These are phyloP conservation scores for Polytrichum formosum DNA, from an alignment of 225 moss, liverwort and hornwort species.

Conservation along the genomic window DNA sequence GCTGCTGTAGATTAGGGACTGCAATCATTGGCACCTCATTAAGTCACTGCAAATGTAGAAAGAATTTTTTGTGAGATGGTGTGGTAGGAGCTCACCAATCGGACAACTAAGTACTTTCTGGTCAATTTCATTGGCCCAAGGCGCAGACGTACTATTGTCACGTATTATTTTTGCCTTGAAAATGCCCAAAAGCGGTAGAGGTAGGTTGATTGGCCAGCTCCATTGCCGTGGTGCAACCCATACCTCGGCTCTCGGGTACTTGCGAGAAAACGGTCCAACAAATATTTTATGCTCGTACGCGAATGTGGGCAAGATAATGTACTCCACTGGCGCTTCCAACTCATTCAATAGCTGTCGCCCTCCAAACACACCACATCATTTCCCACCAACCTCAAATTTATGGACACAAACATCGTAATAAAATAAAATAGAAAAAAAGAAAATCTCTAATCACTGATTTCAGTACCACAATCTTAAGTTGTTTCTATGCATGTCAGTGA, in stretches of 20 bases:
- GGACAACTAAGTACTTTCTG: conserved; percentile 91
- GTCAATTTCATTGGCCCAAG: conserved; percentile 92
- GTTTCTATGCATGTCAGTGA: no score
- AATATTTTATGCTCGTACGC: conserved; percentile 99
- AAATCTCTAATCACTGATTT: no score
- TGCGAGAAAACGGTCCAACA: conserved; percentile 93
- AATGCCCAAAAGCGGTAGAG: conserved; percentile 90
- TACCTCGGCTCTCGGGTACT: conserved; percentile 83
- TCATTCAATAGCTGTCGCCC: conserved; percentile 98
- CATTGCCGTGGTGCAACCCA: conserved; percentile 99
- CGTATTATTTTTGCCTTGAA: conserved; percentile 68
- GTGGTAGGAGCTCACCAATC: conserved; percentile 57
- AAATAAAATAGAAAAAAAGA: no score
- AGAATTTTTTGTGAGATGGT: no score
- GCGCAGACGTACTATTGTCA: conserved; percentile 56
- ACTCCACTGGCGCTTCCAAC: conserved; percentile 85
- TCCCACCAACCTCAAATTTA: conserved; percentile 54
- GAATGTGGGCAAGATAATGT: conserved; percentile 88
- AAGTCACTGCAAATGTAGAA: no score
- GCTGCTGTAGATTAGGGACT: no score
- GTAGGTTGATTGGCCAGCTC: conserved; percentile 98
- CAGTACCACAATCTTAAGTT: no score
- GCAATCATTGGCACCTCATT: no score
- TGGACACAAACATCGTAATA: background rate
- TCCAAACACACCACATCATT: conserved; percentile 81